phyloP scores from a whole-genome alignment of 2,329 filamentous ascomycete species.

The Talaromyces funiculosus region DNA sequence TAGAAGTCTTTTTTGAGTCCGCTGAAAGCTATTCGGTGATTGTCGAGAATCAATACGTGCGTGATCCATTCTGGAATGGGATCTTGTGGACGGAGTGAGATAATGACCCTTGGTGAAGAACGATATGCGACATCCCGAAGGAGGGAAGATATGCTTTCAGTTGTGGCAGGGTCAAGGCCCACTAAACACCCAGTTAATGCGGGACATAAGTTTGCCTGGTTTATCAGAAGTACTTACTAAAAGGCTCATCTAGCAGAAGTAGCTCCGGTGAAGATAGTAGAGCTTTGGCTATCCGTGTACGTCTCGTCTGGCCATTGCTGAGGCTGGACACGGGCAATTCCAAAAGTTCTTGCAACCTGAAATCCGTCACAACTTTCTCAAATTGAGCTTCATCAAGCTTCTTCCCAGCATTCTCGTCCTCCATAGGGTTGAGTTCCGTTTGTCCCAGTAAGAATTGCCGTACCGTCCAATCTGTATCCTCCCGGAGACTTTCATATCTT shows the following conservation, averaged over 20 bases:
- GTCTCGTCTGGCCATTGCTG: slow-evolving; percentile 86
- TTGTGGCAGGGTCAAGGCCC: slow-evolving; percentile 83
- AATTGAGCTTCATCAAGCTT: slow-evolving; percentile 46
- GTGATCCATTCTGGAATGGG: slow-evolving; percentile 85
- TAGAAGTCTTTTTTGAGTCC: slow-evolving; percentile 58
- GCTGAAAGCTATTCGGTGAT: slow-evolving; percentile 34
- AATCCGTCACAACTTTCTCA: slow-evolving; percentile 58
- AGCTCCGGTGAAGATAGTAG: slow-evolving; percentile 73
- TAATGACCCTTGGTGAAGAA: slow-evolving; percentile 64
- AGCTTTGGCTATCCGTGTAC: slow-evolving; percentile 82
- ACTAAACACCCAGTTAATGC: slow-evolving; percentile 41
- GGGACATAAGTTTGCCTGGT: not conserved
- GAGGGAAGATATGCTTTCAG: slow-evolving; percentile 64
- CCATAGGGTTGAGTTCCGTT: slow-evolving; percentile 71
- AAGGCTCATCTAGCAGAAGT: slow-evolving; percentile 84
- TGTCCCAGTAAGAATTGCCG: slow-evolving; percentile 75
- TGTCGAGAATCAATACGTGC: slow-evolving; percentile 63
- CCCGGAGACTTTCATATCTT: slow-evolving; percentile 80
- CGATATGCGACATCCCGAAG: slow-evolving; percentile 62
- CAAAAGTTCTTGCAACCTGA: slow-evolving; percentile 64
- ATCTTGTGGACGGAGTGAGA: slow-evolving; percentile 80
- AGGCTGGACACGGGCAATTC: slow-evolving; percentile 81
- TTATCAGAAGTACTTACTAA: slow-evolving; percentile 50
- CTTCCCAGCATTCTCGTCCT: slow-evolving; percentile 38
- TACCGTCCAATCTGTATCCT: slow-evolving; percentile 82